Evolutionary conservation across 805 yeast species (phyloP), one percentile per base, ranked within the genome.

Genomic region (Kuraishia piskuri): DNA sequence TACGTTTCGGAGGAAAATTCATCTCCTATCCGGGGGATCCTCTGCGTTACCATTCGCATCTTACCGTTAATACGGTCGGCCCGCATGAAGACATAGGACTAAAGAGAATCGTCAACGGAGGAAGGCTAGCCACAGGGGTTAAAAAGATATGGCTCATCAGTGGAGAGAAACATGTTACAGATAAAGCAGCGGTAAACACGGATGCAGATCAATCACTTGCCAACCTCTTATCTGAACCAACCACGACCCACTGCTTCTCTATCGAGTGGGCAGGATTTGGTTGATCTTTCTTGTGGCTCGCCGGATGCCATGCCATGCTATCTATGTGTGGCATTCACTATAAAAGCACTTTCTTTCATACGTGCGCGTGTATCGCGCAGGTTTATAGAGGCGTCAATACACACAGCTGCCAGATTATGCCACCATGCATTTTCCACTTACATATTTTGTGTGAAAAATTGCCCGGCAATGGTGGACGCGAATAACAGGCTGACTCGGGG

Each of bases 231-330:
- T 31, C 8, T 12, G 17, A 6, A 31, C 40, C 40, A 31, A 31
- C 40, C 10, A 61, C 60, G 49, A 69, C 71, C 17, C 70, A 68
- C 49, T 77, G 78, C 19, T 92, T 81, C 63, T 86, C 96, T 5
- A 72, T 92, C 1, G 97, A 92, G 68, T 92, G 99, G 99, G 90
- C 98, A 0, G 97, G 97, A 0, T 92, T 92, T 70, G 97, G 97
- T 54, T 90, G 66, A 57, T 31, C 14, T 31, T n/a, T n/a, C n/a
- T 6, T 31, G 40, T 31, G 17, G 40, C 40, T 8, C 17, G n/a
- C 40, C 17, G 14, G 40, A 31, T n/a, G 40, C 40, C 17, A 3
- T 7, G 17, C n/a, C n/a, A n/a, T n/a, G n/a, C n/a, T 31, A 12
- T 31, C 17, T 31, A 12, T 31, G 14, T 31, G 40, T 31, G 40